Evolutionary conservation across 129 eudicot species (phyloP), one percentile per base, ranked within the genome.

Genomic region (Pulicaria dysenterica): DNA sequence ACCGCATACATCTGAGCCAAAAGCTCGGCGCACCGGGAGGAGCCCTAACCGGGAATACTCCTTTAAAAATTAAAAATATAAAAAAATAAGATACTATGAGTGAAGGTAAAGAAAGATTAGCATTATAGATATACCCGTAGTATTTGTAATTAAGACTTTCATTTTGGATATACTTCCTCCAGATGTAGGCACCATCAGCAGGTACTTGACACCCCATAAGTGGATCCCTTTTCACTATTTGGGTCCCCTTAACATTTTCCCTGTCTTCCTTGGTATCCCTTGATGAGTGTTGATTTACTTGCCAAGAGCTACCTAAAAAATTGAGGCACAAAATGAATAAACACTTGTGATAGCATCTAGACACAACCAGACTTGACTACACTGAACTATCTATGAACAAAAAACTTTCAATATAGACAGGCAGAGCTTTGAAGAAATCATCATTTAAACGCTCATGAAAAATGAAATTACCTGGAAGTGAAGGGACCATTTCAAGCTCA

Each of bases 161-260:
- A 24, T 24, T 24, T 24, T 24, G 31, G 31, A 24, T 24, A 24
- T 24, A 24, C 31, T 24, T 24, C 31, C 31, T 24, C 31, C 31
- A 24, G 31, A 24, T 24, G 31, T 24, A 24, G 31, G 31, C 31
- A 24, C 31, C 31, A 24, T 24, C 31, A 24, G 2, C 31, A 24
- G 31, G 31, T 24, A 24, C 31, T 24, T 24, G 31, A 24, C 31
- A 24, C 31, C 31, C 31, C 31, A 24, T 24, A 24, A 0, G 31
- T 2, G 31, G 31, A 24, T 2, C 36, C 45, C 6, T 39, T 3
- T 73, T 41, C 34, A 58, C 51, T 61, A 61, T 17, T 17, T 37
- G 49, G 62, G 49, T 31, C 14, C 0, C 70, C 9, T 73, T 62
- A 73, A 50, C 70, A 61, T 16, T 48, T 58, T 72, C 68, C 57